phyloP scores from a whole-genome alignment of 225 moss, liverwort and hornwort genomes.

The Climacium dendroides region DNA sequence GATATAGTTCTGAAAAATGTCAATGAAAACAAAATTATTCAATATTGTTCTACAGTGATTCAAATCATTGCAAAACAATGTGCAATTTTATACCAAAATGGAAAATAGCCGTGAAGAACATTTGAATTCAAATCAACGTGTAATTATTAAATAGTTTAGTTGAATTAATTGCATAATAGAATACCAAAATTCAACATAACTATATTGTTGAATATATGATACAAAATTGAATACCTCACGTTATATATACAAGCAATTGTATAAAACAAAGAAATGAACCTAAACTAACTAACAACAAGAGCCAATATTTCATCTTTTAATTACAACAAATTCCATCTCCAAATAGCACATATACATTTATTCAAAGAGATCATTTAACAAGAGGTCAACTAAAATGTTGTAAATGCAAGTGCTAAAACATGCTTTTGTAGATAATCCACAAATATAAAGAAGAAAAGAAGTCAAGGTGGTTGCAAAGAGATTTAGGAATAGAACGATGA shows the following conservation, averaged over 20 bases:
- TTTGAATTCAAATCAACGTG: too few species aligned
- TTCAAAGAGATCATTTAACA: too few species aligned
- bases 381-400: too few species aligned
- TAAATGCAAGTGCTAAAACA: not conserved
- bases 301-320: too few species aligned
- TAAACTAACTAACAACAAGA: not conserved
- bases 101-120: too few species aligned
- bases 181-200: too few species aligned
- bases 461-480: rapidly evolving
- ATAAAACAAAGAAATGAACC: not conserved
- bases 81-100: not conserved
- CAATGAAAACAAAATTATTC: not conserved
- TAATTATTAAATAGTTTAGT: too few species aligned
- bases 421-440: rapidly evolving
- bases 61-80: not conserved
- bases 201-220: too few species aligned
- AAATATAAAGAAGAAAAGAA: not conserved
- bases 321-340: too few species aligned
- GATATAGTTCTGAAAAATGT: not conserved
- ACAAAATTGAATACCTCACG: not conserved
- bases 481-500: not conserved
- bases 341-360: too few species aligned
- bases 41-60: not conserved
- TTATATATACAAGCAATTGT: not conserved
- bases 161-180: too few species aligned